Conservation (phyloP, 495 filamentous ascomycete species). For the Clohesyomyces aquaticus region DNA sequence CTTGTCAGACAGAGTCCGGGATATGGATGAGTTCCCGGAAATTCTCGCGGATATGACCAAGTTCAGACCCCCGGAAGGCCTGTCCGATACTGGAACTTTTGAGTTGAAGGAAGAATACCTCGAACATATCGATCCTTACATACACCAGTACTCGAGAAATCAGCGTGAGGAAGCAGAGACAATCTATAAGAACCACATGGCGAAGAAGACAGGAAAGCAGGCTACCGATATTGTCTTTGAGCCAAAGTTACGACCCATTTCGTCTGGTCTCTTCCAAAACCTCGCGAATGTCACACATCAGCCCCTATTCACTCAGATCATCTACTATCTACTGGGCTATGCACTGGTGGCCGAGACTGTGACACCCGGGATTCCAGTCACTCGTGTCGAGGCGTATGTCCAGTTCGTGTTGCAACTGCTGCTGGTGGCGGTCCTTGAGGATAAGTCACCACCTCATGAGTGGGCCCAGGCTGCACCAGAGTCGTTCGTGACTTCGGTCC, state of each 20-base stretch:
- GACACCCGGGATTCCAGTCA: conserved; percentile 73
- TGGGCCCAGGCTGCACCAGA: conserved; percentile 50
- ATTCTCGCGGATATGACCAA: conserved; percentile 86
- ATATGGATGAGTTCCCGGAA: conserved; percentile 75
- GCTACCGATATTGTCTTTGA: conserved; percentile 89
- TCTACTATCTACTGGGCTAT: conserved; percentile 85
- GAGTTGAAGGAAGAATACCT: conserved; percentile 85
- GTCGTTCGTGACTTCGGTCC: conserved; percentile 72
- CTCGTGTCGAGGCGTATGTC: conserved; percentile 85
- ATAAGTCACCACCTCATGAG: conserved; percentile 63
- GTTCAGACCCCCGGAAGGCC: conserved; percentile 85
- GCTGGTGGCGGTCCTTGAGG: conserved; percentile 81
- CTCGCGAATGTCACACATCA: conserved; percentile 78
- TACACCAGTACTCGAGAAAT: conserved; percentile 92
- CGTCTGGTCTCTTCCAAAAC: conserved; percentile 72
- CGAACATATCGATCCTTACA: conserved; percentile 89
- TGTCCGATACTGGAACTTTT: conserved; percentile 91
- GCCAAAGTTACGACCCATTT: conserved; percentile 78
- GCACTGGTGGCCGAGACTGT: conserved; percentile 51
- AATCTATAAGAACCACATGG: conserved; percentile 80
- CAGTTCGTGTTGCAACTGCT: conserved; percentile 88
- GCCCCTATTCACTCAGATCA: conserved; percentile 84
- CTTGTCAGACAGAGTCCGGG: conserved; percentile 82
- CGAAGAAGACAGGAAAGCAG: conserved; percentile 82
- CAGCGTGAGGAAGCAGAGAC: conserved; percentile 95